phyloP scores from a whole-genome alignment of 805 yeast genomes.

The Teunomyces pallodes region DNA sequence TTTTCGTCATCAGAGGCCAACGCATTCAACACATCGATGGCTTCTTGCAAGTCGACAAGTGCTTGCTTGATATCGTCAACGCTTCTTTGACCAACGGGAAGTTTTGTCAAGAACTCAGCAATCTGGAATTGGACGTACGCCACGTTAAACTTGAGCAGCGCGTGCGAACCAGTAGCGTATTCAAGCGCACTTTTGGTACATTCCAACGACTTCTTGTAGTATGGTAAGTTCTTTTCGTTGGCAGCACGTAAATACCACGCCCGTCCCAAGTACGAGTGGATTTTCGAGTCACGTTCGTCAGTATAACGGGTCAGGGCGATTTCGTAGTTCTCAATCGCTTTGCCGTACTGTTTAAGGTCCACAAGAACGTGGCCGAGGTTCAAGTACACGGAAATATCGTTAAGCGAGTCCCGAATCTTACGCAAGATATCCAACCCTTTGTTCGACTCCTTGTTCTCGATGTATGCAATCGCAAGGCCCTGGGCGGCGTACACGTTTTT shows the following conservation, averaged over 20 bases:
- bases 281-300: slow-evolving; percentile 60
- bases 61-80: slow-evolving; percentile 60
- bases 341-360: slow-evolving; percentile 77
- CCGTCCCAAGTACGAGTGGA: slow-evolving; percentile 73
- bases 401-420: slow-evolving; percentile 84
- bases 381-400: slow-evolving; percentile 77
- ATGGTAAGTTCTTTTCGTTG: slow-evolving; percentile 61
- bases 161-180: slow-evolving; percentile 22
- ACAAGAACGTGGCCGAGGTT: slow-evolving; percentile 85
- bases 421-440: slow-evolving; percentile 83
- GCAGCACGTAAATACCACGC: slow-evolving; percentile 84
- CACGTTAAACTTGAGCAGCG: slow-evolving; percentile 65
- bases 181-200: slow-evolving; percentile 58
- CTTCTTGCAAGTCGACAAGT: slow-evolving; percentile 56
- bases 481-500: slow-evolving; percentile 94
- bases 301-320: slow-evolving; percentile 69
- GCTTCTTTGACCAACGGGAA: slow-evolving; percentile 55
- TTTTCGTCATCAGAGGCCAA: slow-evolving; percentile 51
- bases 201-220: slow-evolving; percentile 59
- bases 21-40: slow-evolving; percentile 56
- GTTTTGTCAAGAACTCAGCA: slow-evolving; percentile 75
- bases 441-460: slow-evolving; percentile 73
- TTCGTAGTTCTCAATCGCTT: slow-evolving; percentile 87
- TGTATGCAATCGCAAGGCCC: slow-evolving; percentile 90
- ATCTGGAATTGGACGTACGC: slow-evolving; percentile 84